Conservation (phyloP, 2,329 filamentous ascomycete genomes). For the Alternaria postmessia region DNA sequence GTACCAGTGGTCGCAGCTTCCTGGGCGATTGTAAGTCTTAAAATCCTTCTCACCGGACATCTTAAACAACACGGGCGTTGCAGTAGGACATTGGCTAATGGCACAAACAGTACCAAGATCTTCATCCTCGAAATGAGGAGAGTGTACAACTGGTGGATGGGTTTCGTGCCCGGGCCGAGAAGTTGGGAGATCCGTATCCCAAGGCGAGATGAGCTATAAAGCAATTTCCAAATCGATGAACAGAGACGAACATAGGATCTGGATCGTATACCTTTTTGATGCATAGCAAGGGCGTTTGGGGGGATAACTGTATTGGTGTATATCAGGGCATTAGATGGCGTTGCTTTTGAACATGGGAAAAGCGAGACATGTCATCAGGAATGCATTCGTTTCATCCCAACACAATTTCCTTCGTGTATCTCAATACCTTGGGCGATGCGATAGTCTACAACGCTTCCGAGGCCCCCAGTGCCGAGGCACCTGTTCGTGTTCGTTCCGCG, state of each 20-base stretch:
- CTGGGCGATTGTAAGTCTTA: constrained; percentile 70
- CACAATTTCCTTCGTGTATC: neutral
- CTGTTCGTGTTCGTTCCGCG: neutral
- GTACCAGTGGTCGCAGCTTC: constrained; percentile 73
- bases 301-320: neutral
- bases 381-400: neutral
- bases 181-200: constrained; percentile 61
- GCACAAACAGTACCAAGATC: constrained; percentile 58
- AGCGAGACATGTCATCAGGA: neutral
- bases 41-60: neutral
- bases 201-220: constrained; percentile 38
- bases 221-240: neutral
- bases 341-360: neutral
- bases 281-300: constrained; percentile 26
- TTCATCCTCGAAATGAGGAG: constrained; percentile 62
- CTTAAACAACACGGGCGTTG: neutral
- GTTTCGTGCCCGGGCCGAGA: constrained; percentile 65
- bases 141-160: constrained; percentile 69
- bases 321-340: constrained; percentile 2
- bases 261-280: neutral
- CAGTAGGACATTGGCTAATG: constrained; percentile 12
- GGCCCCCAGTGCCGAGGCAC: neutral
- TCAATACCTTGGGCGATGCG: neutral
- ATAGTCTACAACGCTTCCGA: neutral
- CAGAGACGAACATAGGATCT: neutral